Conservation (phyloP, 2,329 filamentous ascomycete genomes). For the Meredithiella fracta region DNA sequence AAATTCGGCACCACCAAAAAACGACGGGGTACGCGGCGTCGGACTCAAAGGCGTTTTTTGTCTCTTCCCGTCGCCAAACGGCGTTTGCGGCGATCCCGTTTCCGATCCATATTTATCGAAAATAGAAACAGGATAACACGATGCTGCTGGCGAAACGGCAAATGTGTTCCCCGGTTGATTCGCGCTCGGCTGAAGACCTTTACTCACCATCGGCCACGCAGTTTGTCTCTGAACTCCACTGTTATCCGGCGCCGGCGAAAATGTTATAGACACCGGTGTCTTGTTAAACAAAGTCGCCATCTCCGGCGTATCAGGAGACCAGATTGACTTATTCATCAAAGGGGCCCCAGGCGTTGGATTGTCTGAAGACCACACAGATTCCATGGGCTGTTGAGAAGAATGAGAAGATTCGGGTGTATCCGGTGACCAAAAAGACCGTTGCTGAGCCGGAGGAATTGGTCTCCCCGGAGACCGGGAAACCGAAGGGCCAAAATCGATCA, state of each 20-base stretch:
- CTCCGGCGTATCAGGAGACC: conserved; percentile 46
- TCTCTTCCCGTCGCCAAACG: neutral
- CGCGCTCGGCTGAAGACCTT: neutral
- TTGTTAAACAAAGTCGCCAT: conserved; percentile 24
- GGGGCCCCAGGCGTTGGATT: conserved; percentile 24
- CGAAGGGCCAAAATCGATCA: conserved; percentile 19
- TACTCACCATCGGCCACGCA: neutral
- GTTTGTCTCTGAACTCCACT: neutral
- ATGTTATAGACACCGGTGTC: conserved; percentile 13
- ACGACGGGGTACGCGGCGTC: neutral
- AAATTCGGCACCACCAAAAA: neutral
- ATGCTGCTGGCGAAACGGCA: neutral
- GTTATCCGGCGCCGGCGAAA: conserved; percentile 1
- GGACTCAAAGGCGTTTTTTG: neutral
- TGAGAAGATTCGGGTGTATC: conserved; percentile 36
- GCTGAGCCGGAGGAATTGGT: neutral
- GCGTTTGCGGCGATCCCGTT: conserved; percentile 5
- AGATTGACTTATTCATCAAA: conserved; percentile 24
- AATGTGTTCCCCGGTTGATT: conserved; percentile 3
- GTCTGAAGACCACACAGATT: conserved; percentile 38
- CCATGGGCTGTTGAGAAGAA: conserved; percentile 18
- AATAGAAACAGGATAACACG: conserved; percentile 13
- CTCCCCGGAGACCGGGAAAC: conserved; percentile 15
- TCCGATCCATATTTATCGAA: conserved; percentile 9
- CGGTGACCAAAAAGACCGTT: conserved; percentile 34